Conservation (phyloP, 495 filamentous ascomycete species). For the Penicillium dipodomyicola region DNA sequence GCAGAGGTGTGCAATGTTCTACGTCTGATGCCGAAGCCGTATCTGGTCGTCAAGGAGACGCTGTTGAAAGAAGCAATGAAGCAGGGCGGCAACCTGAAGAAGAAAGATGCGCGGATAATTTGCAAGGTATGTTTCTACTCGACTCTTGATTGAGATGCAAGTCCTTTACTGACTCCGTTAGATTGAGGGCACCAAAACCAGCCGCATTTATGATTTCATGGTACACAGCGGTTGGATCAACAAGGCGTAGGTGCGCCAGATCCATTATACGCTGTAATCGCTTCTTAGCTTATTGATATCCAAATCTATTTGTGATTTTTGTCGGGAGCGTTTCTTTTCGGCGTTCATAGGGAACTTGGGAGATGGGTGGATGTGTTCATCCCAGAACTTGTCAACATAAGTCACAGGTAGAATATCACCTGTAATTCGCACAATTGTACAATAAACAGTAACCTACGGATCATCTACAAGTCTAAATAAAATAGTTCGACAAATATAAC, state of each 20-base stretch:
- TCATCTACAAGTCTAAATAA: not conserved
- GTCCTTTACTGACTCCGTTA: constrained; percentile 24
- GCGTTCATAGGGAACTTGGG: constrained; percentile 18
- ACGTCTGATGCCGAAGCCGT: constrained; percentile 86
- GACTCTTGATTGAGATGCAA: not conserved
- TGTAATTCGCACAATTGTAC: not conserved
- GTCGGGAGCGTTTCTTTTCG: constrained; percentile 18
- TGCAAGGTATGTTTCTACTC: constrained; percentile 51
- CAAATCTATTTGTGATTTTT: constrained; percentile 16
- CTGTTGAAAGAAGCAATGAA: constrained; percentile 86
- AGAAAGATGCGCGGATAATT: constrained; percentile 76
- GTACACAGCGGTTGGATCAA: constrained; percentile 89
- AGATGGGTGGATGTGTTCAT: constrained; percentile 14
- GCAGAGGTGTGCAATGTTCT: constrained; percentile 78
- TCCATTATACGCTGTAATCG: constrained; percentile 3
- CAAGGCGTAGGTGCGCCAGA: constrained; percentile 50
- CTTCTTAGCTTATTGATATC: constrained; percentile 21
- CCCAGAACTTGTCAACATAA: constrained; percentile 1
- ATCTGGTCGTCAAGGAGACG: constrained; percentile 88
- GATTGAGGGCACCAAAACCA: constrained; percentile 64
- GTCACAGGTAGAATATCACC: not conserved
- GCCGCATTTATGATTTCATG: constrained; percentile 89
- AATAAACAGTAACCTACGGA: not conserved
- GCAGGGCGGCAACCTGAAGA: constrained; percentile 81
- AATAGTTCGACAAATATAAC: not conserved